Evolutionary conservation across 176 grass and related monocot genomes (phyloP), one percentile per base, ranked within the genome.

Genomic region (Cymbopogon citratus): DNA sequence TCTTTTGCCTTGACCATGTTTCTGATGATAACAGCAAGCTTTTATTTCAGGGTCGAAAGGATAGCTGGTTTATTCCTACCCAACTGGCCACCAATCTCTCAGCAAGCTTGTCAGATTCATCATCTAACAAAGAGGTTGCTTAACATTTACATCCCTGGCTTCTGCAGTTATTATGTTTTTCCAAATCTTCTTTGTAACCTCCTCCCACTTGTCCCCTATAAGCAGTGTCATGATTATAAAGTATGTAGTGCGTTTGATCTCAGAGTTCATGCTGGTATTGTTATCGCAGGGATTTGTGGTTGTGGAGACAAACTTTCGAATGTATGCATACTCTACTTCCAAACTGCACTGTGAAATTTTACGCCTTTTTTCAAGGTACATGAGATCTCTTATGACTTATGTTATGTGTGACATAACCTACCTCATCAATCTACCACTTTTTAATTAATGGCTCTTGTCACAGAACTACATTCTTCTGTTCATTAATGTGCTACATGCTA

Each of bases 31-130:
- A 48, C 28, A 43, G 24, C 0, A 15, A 26, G 24, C 49, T 61
- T 76, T 85, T 21, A 69, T 82, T 66, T 39, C 76, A 94, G 95
- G 95, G 90, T 25, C 84, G 88, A 78, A 92, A 91, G 60, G 92
- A 94, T 73, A 80, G 90, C 74, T 98, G 92, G 92, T 98, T 98
- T 71, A 91, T 98, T 89, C 95, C 95, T 76, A 94, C 95, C 73
- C 94, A 93, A 82, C 70, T 98, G 86, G 95, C 95, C 72, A 98
- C 92, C 66, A 92, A 94, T 64, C 95, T 98, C 67, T 94, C 92
- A 63, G 79, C 88, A 69, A 94, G 90, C 81, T 87, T 94, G 73
- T 89, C 94, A 28, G 92, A 97, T 89, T 85, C 86, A 64, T 87
- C 90, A 35, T 90, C 92, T 19, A 84, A 60, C 62, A 98, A 98